Conservation (phyloP, 345 rosid genomes). For the Eutrema heterophyllum region DNA sequence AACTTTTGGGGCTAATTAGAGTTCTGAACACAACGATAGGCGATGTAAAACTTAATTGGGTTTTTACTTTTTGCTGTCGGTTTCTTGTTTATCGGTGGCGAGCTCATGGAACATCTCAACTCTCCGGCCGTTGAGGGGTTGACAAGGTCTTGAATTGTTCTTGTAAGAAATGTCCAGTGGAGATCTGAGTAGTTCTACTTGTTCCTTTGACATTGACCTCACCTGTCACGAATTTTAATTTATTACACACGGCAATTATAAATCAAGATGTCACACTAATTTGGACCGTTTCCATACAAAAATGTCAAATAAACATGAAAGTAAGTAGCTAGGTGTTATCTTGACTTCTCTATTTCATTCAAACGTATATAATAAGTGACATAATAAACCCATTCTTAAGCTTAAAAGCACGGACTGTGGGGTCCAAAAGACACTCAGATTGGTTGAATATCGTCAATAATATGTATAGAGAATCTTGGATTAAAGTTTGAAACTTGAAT, state of each 20-base stretch:
- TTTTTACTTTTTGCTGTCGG: not conserved
- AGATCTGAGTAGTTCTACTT: slow-evolving; percentile 46
- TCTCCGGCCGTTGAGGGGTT: slow-evolving; percentile 49
- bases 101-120: slow-evolving; percentile 35
- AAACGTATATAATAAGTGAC: slow-evolving; percentile 26
- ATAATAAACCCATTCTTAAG: not conserved
- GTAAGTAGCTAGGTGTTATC: slow-evolving; percentile 1
- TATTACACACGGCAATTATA: slow-evolving; percentile 10
- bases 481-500: slow-evolving; percentile 2
- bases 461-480: not conserved
- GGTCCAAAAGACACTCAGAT: slow-evolving; percentile 8
- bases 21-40: not conserved
- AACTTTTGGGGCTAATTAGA: not conserved
- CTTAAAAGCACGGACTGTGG: slow-evolving; percentile 13
- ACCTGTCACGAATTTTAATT: slow-evolving; percentile 40
- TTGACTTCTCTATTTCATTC: slow-evolving; percentile 15
- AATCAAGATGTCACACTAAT: slow-evolving; percentile 16
- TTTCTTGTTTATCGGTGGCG: not conserved
- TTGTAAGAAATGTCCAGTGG: slow-evolving; percentile 39
- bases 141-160: slow-evolving; percentile 58
- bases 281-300: slow-evolving; percentile 17
- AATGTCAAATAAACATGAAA: slow-evolving; percentile 23
- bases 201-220: slow-evolving; percentile 52
- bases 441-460: not conserved
- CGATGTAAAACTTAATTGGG: not conserved